phyloP scores from a whole-genome alignment of 805 yeast species.

The Myxozyma sirexii region DNA sequence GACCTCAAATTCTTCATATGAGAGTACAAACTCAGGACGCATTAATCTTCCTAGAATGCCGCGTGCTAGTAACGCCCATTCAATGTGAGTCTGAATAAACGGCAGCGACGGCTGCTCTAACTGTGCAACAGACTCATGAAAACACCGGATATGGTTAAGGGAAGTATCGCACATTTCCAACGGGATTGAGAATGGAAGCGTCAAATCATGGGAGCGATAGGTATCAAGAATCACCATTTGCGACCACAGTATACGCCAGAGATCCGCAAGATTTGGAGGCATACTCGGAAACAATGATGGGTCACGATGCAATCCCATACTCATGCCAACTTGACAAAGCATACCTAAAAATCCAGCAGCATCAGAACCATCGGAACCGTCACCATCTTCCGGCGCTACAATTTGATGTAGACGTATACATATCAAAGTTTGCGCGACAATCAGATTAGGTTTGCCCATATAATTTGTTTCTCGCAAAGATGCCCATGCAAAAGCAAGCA shows the following conservation, averaged over 20 bases:
- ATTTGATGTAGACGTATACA: constrained; percentile 36
- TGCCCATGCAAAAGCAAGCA: constrained; percentile 21
- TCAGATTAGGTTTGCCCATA: constrained; percentile 28
- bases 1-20: constrained; percentile 8
- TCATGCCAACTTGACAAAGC: constrained; percentile 35
- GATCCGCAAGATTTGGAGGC: constrained; percentile 25
- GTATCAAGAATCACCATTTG: constrained; percentile 37
- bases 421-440: constrained; percentile 29
- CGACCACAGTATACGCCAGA: constrained; percentile 38
- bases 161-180: constrained; percentile 28
- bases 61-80: constrained; percentile 28
- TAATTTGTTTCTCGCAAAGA: constrained; percentile 30
- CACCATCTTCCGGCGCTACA: constrained; percentile 37
- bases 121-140: neutral
- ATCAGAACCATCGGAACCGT: constrained; percentile 34
- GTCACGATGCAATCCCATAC: constrained; percentile 40
- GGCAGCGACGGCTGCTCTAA: constrained; percentile 20
- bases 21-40: constrained; percentile 11
- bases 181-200: constrained; percentile 23
- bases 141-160: neutral
- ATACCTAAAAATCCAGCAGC: constrained; percentile 36
- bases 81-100: constrained; percentile 18
- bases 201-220: constrained; percentile 31
- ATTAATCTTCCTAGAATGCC: constrained; percentile 9
- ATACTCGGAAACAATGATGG: constrained; percentile 33